Percentiles rank a stretch among this genome's conserved stretches.
Evolutionary conservation across 208 protist genomes (phyloP).

Genomic region (Leishmania martiniquensis): DNA sequence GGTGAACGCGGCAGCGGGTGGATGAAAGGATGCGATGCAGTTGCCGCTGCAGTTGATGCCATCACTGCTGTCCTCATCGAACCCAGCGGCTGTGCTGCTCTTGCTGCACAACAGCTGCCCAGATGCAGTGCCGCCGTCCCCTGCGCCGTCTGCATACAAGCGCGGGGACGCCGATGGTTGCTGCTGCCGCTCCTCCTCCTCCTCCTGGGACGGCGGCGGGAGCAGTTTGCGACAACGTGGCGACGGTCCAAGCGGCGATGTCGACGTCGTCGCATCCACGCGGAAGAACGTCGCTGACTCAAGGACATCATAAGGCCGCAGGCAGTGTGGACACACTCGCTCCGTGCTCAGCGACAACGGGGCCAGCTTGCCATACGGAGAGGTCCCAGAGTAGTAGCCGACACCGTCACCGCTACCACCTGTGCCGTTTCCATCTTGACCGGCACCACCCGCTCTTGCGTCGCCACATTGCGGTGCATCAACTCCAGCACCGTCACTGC

Average conservation of each 20-base stretch:
- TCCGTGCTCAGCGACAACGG: constrained; percentile 25
- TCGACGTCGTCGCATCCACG: not conserved
- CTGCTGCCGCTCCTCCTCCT: not conserved
- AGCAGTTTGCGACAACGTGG: not conserved
- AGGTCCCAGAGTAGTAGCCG: not conserved
- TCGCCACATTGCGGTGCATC: not conserved
- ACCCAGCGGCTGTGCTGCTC: not conserved
- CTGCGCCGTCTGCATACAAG: not conserved
- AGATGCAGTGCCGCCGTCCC: not conserved
- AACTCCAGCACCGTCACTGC: not conserved
- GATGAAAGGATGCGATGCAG: not conserved
- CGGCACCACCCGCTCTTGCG: not conserved
- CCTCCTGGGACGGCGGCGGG: not conserved
- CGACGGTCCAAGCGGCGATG: not conserved
- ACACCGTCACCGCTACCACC: not conserved
- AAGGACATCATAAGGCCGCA: constrained; percentile 30
- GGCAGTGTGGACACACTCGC: constrained; percentile 43
- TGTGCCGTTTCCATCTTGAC: not conserved
- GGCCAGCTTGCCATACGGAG: constrained; percentile 22
- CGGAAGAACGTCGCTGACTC: constrained; percentile 12
- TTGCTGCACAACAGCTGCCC: constrained; percentile 7
- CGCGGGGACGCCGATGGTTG: constrained; percentile 7
- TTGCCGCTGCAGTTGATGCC: constrained; percentile 1
- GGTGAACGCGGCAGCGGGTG: constrained; percentile 26
- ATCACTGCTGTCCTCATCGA: constrained; percentile 1